Base-by-base conservation (phyloP, 108 stramenopile genomes). In the Asterionellopsis glacialis region DNA sequence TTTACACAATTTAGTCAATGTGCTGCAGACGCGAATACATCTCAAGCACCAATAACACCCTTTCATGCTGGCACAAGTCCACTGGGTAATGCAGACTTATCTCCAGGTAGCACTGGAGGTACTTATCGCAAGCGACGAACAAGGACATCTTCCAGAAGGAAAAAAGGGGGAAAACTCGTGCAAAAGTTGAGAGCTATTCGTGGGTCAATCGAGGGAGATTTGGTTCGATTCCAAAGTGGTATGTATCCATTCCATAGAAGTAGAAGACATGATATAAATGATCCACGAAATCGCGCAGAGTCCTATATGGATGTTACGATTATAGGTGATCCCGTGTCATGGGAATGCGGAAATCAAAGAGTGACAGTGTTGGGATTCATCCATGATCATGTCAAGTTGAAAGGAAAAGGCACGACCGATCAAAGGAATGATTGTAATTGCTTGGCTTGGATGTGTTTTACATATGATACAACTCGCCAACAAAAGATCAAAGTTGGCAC, bases 401-500 rank as follows among this genome's bases (percentile, higher is more conserved):
- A 14, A 16, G 24, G n/a, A 27, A 41, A 18, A 18, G 39, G 25
- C 33, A 28, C 21, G 63, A 16, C n/a, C 41, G 6, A 45, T 19
- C 18, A 23, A 21, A 21, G 9, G 23, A 13, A 21, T 9, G 27
- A 45, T n/a, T 24, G 2, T 11, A 47, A 50, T 42, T 15, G 22
- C 25, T 55, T 68, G 16, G 70, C 75, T 0, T 76, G 75, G 75
- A 40, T 70, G 0, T 45, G 56, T 62, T 65, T 76, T 49, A 61
- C 57, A 0, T 45, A 41, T 15, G 51, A 65, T 3, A 76, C 75
- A 25, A 64, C 66, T 19, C 55, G 64, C 5, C 33, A 53, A 21
- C 43, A 70, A 16, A 44, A 45, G 14, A 24, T 76, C 11, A 38
- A 52, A 15, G 14, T 41, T 6, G 55, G 43, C 6, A 48, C 57